These are phyloP conservation scores for Trichoderma sp. DNA, from an alignment of 2,329 filamentous ascomycete genomes.

Conservation along the genomic window DNA sequence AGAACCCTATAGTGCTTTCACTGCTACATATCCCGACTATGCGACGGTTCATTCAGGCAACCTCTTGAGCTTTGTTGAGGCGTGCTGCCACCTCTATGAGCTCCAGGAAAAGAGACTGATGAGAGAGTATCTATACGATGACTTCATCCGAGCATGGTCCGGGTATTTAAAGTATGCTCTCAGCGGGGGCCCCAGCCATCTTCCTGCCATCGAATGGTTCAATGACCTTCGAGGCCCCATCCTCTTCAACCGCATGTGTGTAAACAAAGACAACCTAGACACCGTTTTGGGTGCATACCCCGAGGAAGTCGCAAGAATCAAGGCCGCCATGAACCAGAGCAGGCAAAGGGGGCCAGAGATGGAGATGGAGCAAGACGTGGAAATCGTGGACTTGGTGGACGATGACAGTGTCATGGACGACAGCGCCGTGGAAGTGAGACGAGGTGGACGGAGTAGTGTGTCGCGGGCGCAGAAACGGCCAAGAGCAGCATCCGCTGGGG, in stretches of 20 bases:
- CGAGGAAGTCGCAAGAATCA: conserved; percentile 34
- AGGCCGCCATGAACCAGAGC: conserved; percentile 24
- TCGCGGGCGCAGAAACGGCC: not conserved
- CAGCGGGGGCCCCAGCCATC: conserved; percentile 30
- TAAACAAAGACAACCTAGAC: conserved; percentile 41
- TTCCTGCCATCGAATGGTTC: conserved; percentile 48
- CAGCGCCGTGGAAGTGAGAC: not conserved
- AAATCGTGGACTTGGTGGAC: not conserved
- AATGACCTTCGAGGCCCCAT: conserved; percentile 36
- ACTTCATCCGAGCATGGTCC: conserved; percentile 52
- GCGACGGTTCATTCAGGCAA: conserved; percentile 42
- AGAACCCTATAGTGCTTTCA: conserved; percentile 44
- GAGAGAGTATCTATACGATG: conserved; percentile 52
- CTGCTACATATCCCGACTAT: conserved; percentile 48
- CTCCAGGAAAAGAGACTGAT: conserved; percentile 40
- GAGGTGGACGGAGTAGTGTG: not conserved
- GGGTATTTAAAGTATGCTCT: conserved; percentile 47
- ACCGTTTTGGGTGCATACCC: conserved; percentile 40
- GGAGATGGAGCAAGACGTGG: not conserved
- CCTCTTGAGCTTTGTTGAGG: conserved; percentile 46
- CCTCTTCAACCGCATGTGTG: conserved; percentile 37
- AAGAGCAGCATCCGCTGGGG: not conserved
- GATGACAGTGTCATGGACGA: conserved; percentile 12
- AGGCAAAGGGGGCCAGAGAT: not conserved
- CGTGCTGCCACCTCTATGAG: conserved; percentile 47